Evolutionary conservation across 306 rosid genomes (phyloP).

Genomic region (Vigna radiata): DNA sequence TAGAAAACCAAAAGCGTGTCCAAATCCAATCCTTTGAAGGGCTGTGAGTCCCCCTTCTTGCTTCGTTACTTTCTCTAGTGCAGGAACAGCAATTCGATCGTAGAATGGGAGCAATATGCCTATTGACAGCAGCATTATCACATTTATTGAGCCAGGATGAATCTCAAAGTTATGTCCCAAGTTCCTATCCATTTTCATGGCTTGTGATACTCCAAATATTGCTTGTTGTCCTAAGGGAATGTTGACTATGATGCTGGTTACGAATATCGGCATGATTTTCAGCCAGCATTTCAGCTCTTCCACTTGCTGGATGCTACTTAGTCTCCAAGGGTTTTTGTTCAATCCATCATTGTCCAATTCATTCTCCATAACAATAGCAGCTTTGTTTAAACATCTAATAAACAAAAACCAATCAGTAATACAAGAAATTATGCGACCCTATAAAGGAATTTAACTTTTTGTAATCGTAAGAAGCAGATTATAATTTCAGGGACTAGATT

Average conservation of each 20-base stretch:
- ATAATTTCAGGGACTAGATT: not conserved
- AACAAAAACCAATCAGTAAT: conserved; percentile 1
- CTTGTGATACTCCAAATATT: conserved; percentile 61
- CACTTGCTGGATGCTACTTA: conserved; percentile 63
- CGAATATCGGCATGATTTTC: conserved; percentile 57
- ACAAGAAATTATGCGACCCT: too few species aligned
- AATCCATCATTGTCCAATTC: conserved; percentile 53
- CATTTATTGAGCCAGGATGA: conserved; percentile 43
- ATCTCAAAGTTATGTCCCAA: conserved; percentile 38
- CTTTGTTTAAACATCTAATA: conserved; percentile 62
- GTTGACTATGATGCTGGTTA: conserved; percentile 45
- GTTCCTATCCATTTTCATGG: conserved; percentile 52
- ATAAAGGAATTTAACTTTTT: too few species aligned
- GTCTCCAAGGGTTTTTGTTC: conserved; percentile 51
- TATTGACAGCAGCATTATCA: conserved; percentile 37
- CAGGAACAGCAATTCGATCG: conserved; percentile 22
- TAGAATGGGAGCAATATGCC: conserved; percentile 49
- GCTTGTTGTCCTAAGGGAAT: conserved; percentile 49
- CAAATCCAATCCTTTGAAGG: conserved; percentile 51
- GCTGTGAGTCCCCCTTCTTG: conserved; percentile 48
- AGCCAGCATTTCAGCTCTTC: conserved; percentile 58
- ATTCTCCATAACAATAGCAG: conserved; percentile 46
- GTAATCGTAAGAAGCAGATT: not conserved
- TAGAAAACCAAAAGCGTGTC: conserved; percentile 31
- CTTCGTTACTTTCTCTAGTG: conserved; percentile 42